Base-by-base conservation (phyloP, 176 grass and related monocot species). In the Zoysia pacifica region DNA sequence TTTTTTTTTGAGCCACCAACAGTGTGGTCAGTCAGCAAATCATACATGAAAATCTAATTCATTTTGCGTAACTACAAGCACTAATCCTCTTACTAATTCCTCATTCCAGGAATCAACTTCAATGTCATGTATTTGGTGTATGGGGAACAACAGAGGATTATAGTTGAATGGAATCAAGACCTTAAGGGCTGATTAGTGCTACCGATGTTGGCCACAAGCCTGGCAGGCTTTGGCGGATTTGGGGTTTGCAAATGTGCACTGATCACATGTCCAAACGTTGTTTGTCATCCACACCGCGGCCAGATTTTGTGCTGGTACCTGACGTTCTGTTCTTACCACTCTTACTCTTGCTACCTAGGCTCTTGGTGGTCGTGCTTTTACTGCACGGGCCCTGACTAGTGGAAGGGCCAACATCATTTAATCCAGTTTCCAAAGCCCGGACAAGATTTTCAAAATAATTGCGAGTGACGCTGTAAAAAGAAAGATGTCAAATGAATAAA, bases 371-470 rank as follows among this genome's bases (percentile, higher is more conserved):
- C 38, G 90, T 79, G 14, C 42, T 93, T 81, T 93, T 99, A 50
- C 74, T 96, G 82, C 90, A 84, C 9, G 89, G 66, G 14, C 79
- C 84, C 47, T 91, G 92, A 76, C 82, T 91, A 72, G 87, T 91
- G 18, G 97, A 93, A 69, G 97, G 88, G n/a, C 93, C 97, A 49
- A 99, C 97, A 48, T 96, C 93, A 53, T 91, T 95, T 84, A 99
- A 86, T 64, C 97, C 97, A 67, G 88, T 95, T 87, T 99, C 97
- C 76, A 99, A 64, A 76, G 97, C 97, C 73, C 82, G 90, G 35
- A 99, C 97, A 1, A 99, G 90, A 81, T 99, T 99, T 82, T 99
- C 97, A 80, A 99, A 99, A 83, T 99, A 99, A 86, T 99, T 99
- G 69, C 90, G 90, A 54, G 97, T 99, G 20, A 99, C 97, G 67